A percentile compares a stretch with the other conserved stretches of the same genome.
These are phyloP conservation scores for Oldenlandia corymbosa DNA, from an alignment of 257 asterid species.

Conservation along the genomic window DNA sequence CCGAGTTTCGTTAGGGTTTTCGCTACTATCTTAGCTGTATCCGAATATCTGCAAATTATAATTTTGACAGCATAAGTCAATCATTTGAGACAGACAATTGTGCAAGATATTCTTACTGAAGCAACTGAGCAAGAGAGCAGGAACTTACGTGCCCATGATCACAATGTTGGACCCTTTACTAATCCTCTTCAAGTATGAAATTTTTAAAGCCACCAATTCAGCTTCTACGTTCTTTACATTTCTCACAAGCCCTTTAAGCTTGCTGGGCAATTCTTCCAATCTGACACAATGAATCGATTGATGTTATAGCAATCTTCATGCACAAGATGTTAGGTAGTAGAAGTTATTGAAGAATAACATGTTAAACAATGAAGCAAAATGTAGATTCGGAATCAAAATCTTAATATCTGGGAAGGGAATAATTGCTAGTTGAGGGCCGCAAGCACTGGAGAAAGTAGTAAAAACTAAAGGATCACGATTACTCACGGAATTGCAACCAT, in stretches of 20 bases:
- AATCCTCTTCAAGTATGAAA: constrained; percentile 81
- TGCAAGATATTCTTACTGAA: too few relatives aligned
- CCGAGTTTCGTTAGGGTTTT: constrained; percentile 74
- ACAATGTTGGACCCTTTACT: constrained; percentile 71
- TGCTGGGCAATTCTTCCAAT: constrained; percentile 83
- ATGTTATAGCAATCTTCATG: background rate
- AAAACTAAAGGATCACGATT: constrained; percentile 10
- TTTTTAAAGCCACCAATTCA: constrained; percentile 79
- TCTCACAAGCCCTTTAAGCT: constrained; percentile 58
- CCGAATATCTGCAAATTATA: constrained; percentile 67
- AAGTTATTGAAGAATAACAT: background rate
- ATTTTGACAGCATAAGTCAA: too few relatives aligned
- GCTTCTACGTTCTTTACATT: constrained; percentile 81
- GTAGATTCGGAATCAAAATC: too few relatives aligned
- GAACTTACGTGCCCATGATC: constrained; percentile 85
- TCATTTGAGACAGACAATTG: background rate
- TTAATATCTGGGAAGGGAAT: background rate
- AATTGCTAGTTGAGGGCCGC: background rate
- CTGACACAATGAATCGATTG: constrained; percentile 34
- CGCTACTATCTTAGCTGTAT: constrained; percentile 78
- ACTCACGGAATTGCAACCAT: constrained; percentile 81
- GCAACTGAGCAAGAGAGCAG: background rate
- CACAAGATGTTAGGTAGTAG: background rate
- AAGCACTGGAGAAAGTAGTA: background rate
- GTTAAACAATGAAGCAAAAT: background rate